Base-by-base conservation (phyloP, 768 basidiomycete species). In the Neoboletus magnificus region DNA sequence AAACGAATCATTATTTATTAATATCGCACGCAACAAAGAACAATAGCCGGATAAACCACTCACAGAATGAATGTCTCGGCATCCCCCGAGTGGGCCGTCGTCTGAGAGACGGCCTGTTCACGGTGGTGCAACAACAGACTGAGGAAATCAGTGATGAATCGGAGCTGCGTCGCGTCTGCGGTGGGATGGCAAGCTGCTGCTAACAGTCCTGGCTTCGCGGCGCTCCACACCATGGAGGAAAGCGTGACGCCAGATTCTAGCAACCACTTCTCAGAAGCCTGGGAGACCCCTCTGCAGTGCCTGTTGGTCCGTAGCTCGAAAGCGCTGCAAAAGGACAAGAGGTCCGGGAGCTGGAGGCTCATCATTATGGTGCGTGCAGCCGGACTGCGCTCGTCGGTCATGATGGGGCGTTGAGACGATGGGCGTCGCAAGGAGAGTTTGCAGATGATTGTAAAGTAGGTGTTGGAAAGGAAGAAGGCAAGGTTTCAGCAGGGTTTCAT, bases 131-230 rank as follows among this genome's bases (percentile, higher is more conserved):
- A 58, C 43, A 82, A 51, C 48, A 80, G 57, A 39, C 76, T 74
- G 52, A 81, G 61, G 44, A 85, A 76, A 56, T 85, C 81, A 32
- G 77, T 73, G 48, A 81, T 68, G 35, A 83, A 71, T 32, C 74
- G 71, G 23, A 88, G 69, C 64, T 87, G 86, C 0, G 82, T 70
- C 9, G 72, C 69, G 61, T 86, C 85, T 59, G 79, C 81, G 2
- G 71, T 77, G 9, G 86, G 85, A 60, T 82, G 80, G 61, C 83
- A 84, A 2, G 85, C 74, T 2, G 82, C 74, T 1, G 82, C 82
- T 29, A 85, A 74, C 23, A 88, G 70, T 1, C 83, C 84, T 5
- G 74, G 64, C 56, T 77, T 79, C 45, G 71, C 64, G 29, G 46
- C 60, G 11, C 53, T 48, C 70, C 70, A 71, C 1, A 57, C 20